phyloP scores from a whole-genome alignment of 2,329 filamentous ascomycete species.

The Macroventuria anomochaeta region DNA sequence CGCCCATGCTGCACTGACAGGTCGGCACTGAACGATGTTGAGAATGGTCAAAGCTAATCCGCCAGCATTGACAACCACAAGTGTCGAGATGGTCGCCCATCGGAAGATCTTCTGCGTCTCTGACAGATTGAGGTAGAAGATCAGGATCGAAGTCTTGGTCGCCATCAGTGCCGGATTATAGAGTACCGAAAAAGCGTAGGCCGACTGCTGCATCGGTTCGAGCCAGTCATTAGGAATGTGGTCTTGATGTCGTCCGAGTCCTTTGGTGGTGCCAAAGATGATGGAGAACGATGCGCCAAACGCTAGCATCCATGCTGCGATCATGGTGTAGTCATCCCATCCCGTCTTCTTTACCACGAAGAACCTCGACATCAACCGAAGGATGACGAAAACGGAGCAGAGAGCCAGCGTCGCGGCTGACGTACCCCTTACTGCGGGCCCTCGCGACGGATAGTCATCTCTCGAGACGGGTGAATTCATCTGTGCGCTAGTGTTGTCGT shows the following conservation, averaged over 20 bases:
- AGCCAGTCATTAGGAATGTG: conserved; percentile 63
- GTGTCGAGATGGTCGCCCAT: conserved; percentile 79
- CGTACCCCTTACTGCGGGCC: conserved; percentile 67
- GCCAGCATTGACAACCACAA: conserved; percentile 78
- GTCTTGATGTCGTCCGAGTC: conserved; percentile 71
- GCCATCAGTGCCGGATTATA: conserved; percentile 88
- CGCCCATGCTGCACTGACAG: conserved; percentile 72
- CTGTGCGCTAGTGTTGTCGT: conserved; percentile 19
- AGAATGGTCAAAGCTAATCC: conserved; percentile 82
- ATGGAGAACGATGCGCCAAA: conserved; percentile 73
- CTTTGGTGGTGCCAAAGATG: conserved; percentile 66
- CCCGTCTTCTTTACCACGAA: conserved; percentile 74
- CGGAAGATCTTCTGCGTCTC: conserved; percentile 79
- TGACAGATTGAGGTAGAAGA: conserved; percentile 86
- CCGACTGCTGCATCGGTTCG: conserved; percentile 61
- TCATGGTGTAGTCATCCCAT: conserved; percentile 82
- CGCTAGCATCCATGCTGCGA: conserved; percentile 77
- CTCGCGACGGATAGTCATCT: conserved; percentile 35
- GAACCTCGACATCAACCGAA: conserved; percentile 74
- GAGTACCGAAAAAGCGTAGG: conserved; percentile 67
- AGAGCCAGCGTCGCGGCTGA: conserved; percentile 72
- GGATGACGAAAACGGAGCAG: conserved; percentile 75
- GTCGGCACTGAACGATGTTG: conserved; percentile 85
- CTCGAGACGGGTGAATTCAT: conserved; percentile 33
- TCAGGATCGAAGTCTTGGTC: conserved; percentile 88